Evolutionary conservation across 1,139 yeast genomes (phyloP).

Genomic region (Zygotorulaspora mrakii): DNA sequence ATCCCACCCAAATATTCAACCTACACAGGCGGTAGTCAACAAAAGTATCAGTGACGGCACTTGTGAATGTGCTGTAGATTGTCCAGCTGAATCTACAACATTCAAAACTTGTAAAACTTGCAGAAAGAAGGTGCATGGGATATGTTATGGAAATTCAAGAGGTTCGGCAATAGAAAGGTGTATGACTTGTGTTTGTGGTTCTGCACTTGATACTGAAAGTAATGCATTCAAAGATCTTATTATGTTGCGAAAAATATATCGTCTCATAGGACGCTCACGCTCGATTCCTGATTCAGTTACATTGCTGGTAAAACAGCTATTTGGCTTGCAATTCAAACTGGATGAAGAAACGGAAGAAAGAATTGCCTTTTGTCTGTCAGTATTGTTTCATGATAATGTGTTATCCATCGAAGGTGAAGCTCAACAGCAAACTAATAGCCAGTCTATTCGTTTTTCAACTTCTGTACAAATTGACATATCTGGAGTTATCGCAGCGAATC

Average conservation of each 20-base stretch:
- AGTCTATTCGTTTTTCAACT: constrained; percentile 11
- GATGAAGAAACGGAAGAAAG: constrained; percentile 15
- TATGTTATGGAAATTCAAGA: constrained; percentile 33
- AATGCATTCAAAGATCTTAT: constrained; percentile 27
- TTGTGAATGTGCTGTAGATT: constrained; percentile 36
- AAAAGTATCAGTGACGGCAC: constrained; percentile 3
- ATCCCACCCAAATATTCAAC: constrained; percentile 27
- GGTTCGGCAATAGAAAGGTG: constrained; percentile 24
- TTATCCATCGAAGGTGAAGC: constrained; percentile 19
- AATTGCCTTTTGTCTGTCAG: constrained; percentile 25
- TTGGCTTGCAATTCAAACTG: constrained; percentile 18
- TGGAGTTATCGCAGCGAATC: constrained; percentile 18
- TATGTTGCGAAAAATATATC: constrained; percentile 34
- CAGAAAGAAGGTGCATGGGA: constrained; percentile 29
- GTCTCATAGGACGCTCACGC: constrained; percentile 22
- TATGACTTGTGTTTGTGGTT: constrained; percentile 31
- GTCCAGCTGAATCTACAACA: constrained; percentile 17
- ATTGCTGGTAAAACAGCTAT: constrained; percentile 12
- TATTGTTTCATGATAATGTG: constrained; percentile 25
- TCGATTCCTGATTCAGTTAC: constrained; percentile 24
- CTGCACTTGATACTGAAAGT: constrained; percentile 18
- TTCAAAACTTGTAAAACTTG: constrained; percentile 31
- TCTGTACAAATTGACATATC: constrained; percentile 24
- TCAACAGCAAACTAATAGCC: constrained; percentile 13
- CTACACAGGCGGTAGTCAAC: constrained; percentile 32